These are phyloP conservation scores for Termitomyces sp. DNA, from an alignment of 768 basidiomycete species.

Conservation along the genomic window DNA sequence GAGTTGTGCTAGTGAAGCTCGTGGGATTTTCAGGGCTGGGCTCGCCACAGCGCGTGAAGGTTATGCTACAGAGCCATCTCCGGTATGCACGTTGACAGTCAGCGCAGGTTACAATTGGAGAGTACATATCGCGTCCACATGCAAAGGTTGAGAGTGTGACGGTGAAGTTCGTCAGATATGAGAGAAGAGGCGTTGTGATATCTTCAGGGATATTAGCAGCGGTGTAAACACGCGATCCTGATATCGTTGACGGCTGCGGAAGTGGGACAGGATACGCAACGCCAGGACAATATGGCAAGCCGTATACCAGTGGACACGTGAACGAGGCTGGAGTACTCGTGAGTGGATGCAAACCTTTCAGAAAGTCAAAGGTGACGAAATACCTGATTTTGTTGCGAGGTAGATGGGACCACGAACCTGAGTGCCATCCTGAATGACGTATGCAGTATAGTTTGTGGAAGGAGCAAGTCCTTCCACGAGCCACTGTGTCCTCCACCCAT, in stretches of 20 bases:
- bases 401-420: slow-evolving; percentile 64
- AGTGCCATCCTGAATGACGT: slow-evolving; percentile 48
- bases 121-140: slow-evolving; percentile 78
- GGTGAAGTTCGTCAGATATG: slow-evolving; percentile 70
- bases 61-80: slow-evolving; percentile 69
- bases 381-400: slow-evolving; percentile 72
- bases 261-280: slow-evolving; percentile 68
- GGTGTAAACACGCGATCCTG: slow-evolving; percentile 37
- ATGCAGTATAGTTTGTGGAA: slow-evolving; percentile 76
- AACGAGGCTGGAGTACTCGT: slow-evolving; percentile 43
- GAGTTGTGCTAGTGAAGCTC: slow-evolving; percentile 25
- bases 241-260: slow-evolving; percentile 35
- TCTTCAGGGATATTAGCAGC: slow-evolving; percentile 41
- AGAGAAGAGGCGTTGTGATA: slow-evolving; percentile 46
- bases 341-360: neutral
- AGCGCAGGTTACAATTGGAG: slow-evolving; percentile 68
- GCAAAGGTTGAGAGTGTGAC: slow-evolving; percentile 63
- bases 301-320: slow-evolving; percentile 62
- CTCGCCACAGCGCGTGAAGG: slow-evolving; percentile 74
- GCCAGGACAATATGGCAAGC: slow-evolving; percentile 69
- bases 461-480: slow-evolving; percentile 51
- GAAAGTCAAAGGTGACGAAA: slow-evolving; percentile 11
- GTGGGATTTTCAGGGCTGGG: slow-evolving; percentile 26
- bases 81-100: slow-evolving; percentile 73
- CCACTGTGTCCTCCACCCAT: slow-evolving; percentile 70